Base-by-base conservation (phyloP, 179 eudicot species). In the Pouteria campechiana region DNA sequence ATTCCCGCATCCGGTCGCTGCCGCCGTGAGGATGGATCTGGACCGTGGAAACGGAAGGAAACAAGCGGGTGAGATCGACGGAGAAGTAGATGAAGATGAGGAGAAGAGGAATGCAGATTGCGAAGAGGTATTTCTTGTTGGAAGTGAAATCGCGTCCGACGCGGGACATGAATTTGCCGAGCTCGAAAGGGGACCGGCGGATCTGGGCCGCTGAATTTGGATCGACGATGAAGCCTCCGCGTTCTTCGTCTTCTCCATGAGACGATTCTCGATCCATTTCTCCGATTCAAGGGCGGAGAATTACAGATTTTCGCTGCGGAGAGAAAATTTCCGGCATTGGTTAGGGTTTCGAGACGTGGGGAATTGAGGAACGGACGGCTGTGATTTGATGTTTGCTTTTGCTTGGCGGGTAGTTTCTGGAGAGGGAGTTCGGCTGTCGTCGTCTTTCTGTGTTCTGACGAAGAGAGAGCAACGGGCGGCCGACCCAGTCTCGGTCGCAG, bases 181-280 rank as follows among this genome's bases (percentile, higher is more conserved):
- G 56, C 25, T 62, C 61, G 64, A 74, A 71, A 19, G 70, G 29
- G 25, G 79, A 51, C 46, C 55, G 47, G 28, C 61, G 58, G 11
- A 67, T 46, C 18, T 37, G 38, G 3, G 57, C 27, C 17, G 11
- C 14, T 6, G 58, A 42, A 2, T 12, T 52, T 11, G 52, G 34
- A 12, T 64, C 69, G 46, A 67, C 30, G 32, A 79, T 65, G 24
- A 76, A 67, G 25, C 34, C 58, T 21, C 44, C 53, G 16, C 63
- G 58, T 51, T 76, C 83, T 14, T 70, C 83, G 55, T 79, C 83
- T 20, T 72, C 83, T 42, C 70, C 83, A 0, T 79, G 69, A 25
- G 63, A 25, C 3, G 54, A 33, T 13, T 66, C 71, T 36, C 69
- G 50, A 2, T 65, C 72, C 68, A 64, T 59, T 31, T n/a, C n/a